Conservation (phyloP, 2,329 filamentous ascomycete genomes). For the Pseudogymnoascus pannorum region DNA sequence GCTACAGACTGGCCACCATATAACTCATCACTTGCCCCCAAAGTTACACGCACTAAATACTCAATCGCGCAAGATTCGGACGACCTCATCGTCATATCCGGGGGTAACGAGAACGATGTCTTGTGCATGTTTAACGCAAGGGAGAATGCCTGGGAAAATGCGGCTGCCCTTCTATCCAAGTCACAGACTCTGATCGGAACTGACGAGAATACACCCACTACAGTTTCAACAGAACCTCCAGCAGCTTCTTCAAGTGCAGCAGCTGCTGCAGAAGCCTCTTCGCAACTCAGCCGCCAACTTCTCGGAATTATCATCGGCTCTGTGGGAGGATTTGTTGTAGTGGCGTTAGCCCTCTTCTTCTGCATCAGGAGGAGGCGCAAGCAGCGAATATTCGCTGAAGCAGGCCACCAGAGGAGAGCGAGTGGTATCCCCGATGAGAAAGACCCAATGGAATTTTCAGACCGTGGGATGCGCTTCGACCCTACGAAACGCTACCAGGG, state of each 20-base stretch:
- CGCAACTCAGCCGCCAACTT: conserved; percentile 41
- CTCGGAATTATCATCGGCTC: conserved; percentile 76
- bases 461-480: conserved; percentile 33
- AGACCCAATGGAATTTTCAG: conserved; percentile 42
- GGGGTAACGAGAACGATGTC: conserved; percentile 60
- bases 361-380: conserved; percentile 55
- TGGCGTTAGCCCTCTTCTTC: conserved; percentile 51
- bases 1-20: conserved; percentile 67
- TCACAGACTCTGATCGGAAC: conserved; percentile 12
- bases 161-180: conserved; percentile 36
- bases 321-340: conserved; percentile 61
- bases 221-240: conserved; percentile 28
- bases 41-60: conserved; percentile 55
- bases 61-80: conserved; percentile 58
- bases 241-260: conserved; percentile 27
- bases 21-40: conserved; percentile 66
- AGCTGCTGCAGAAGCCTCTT: conserved; percentile 28
- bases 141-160: conserved; percentile 71
- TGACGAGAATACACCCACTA: conserved; percentile 16
- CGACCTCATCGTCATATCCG: conserved; percentile 70
- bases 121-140: conserved; percentile 71
- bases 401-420: conserved; percentile 37
- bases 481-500: conserved; percentile 35
- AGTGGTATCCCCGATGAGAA: conserved; percentile 52
- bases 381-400: conserved; percentile 44